Conservation (phyloP, 192 early-diverging fungal species). For the Backusella parvicylindrica region DNA sequence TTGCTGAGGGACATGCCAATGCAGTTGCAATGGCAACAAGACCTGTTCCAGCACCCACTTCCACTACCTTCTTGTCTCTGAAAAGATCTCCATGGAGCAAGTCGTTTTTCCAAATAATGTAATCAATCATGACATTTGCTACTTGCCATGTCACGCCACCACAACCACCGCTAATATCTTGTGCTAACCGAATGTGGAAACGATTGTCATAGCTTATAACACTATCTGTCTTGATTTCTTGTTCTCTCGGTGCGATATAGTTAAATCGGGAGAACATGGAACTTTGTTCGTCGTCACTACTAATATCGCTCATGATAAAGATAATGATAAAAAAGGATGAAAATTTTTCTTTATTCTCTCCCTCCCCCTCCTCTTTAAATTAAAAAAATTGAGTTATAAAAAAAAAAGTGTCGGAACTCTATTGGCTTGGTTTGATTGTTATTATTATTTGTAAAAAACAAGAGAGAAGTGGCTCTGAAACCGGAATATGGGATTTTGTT, state of each 20-base stretch:
- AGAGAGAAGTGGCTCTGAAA: too few species aligned
- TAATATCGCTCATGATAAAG: neutral
- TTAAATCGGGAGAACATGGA: neutral
- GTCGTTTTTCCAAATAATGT: constrained; percentile 32
- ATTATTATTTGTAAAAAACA: neutral
- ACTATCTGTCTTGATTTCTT: neutral
- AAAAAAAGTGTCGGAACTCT: neutral
- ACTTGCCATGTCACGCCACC: constrained; percentile 53
- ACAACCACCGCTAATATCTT: constrained; percentile 36
- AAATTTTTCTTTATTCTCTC: neutral
- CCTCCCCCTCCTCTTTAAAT: neutral
- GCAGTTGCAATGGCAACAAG: constrained; percentile 44
- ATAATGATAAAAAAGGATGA: neutral
- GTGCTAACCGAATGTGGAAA: constrained; percentile 6
- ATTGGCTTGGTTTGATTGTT: neutral
- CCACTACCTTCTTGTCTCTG: constrained; percentile 19
- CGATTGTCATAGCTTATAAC: neutral
- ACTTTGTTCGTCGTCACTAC: neutral
- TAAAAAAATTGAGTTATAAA: neutral
- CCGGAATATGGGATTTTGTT: too few species aligned
- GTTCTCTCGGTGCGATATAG: neutral
- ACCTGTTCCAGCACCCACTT: constrained; percentile 48
- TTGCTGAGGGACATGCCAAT: constrained; percentile 20
- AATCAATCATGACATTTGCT: constrained; percentile 36
- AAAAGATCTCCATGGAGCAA: neutral